Evolutionary conservation across 306 rosid species (phyloP).

Genomic region (Medicago lupulina): DNA sequence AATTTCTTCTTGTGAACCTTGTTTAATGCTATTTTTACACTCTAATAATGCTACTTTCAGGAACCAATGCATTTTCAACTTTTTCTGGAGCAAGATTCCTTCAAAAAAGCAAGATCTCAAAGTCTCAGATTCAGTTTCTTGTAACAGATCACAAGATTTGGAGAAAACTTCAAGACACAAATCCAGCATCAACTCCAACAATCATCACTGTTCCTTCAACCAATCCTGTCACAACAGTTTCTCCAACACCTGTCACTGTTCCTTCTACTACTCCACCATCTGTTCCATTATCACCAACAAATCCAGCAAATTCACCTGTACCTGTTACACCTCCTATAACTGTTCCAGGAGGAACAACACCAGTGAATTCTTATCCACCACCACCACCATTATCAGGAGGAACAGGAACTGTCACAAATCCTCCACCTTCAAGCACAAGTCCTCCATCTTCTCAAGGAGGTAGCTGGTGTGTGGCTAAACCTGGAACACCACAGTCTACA

Average conservation of each 20-base stretch:
- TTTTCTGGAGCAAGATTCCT: constrained; percentile 45
- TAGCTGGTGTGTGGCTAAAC: constrained; percentile 89
- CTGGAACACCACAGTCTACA: constrained; percentile 61
- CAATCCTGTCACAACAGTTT: constrained; percentile 75
- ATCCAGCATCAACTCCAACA: constrained; percentile 57
- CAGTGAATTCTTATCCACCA: constrained; percentile 75
- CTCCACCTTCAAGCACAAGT: constrained; percentile 67
- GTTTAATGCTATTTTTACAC: constrained; percentile 3
- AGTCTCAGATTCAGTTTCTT: constrained; percentile 52
- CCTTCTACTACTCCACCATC: constrained; percentile 76
- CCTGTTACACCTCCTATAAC: constrained; percentile 55
- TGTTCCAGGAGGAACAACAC: constrained; percentile 62
- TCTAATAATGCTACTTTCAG: constrained; percentile 33
- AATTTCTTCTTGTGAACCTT: constrained; percentile 10
- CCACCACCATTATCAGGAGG: constrained; percentile 64
- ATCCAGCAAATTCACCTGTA: constrained; percentile 57
- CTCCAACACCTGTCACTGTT: constrained; percentile 55
- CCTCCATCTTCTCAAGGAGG: constrained; percentile 63
- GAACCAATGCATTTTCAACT: constrained; percentile 47
- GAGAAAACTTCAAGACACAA: constrained; percentile 51
- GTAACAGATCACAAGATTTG: constrained; percentile 48
- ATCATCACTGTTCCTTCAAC: constrained; percentile 74
- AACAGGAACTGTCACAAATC: constrained; percentile 47
- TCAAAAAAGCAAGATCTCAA: constrained; percentile 49
- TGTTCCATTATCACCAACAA: constrained; percentile 45